phyloP scores from a whole-genome alignment of 768 basidiomycete genomes.

The Megacollybia marginata region DNA sequence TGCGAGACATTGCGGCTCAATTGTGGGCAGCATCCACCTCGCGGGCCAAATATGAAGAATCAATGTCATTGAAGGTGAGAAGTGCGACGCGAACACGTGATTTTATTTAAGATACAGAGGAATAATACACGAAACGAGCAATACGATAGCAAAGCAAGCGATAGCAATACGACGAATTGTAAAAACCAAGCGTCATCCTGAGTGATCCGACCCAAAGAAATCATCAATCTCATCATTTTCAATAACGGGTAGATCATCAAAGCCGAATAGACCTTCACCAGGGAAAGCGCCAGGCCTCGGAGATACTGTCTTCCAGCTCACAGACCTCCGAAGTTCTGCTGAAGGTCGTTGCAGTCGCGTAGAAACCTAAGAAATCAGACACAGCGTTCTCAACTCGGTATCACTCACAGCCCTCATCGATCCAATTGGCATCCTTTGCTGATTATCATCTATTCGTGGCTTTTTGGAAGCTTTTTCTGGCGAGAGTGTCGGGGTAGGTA shows the following conservation, averaged over 20 bases:
- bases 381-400: neutral
- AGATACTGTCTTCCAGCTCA: constrained; percentile 12
- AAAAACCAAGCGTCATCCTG: too few relatives aligned
- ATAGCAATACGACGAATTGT: too few relatives aligned
- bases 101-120: too few relatives aligned
- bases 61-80: neutral
- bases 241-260: neutral
- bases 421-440: neutral
- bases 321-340: constrained; percentile 17
- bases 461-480: neutral
- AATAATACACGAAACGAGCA: too few relatives aligned
- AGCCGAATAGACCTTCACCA: neutral
- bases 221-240: too few relatives aligned
- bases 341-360: constrained; percentile 10
- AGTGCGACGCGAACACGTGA: too few relatives aligned
- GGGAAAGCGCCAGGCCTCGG: neutral
- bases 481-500: constrained; percentile 1
- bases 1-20: constrained; percentile 59
- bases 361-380: neutral
- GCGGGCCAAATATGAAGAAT: constrained; percentile 60
- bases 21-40: constrained; percentile 56
- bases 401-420: neutral
- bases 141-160: too few relatives aligned
- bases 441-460: neutral
- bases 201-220: too few relatives aligned